Conservation (phyloP, 495 filamentous ascomycete species). For the Lophiotrema nucula region DNA sequence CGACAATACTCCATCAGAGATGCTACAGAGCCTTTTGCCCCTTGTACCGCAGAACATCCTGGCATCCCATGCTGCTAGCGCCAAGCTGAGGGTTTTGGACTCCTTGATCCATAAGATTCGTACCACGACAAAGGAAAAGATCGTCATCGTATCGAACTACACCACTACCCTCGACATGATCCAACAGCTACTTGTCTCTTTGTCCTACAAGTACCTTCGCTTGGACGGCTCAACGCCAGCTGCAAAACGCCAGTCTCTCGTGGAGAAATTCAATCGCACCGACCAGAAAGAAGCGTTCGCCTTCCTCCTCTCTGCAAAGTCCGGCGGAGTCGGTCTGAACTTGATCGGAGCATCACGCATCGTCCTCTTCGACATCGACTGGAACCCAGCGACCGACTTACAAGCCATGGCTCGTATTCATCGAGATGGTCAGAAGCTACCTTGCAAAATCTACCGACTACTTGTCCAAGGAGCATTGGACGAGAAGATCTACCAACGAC, state of each 20-base stretch:
- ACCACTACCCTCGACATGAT: slow-evolving; percentile 74
- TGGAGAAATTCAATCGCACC: slow-evolving; percentile 73
- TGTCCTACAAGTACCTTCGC: slow-evolving; percentile 65
- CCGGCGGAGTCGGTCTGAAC: slow-evolving; percentile 74
- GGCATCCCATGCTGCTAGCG: slow-evolving; percentile 59
- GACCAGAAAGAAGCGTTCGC: slow-evolving; percentile 60
- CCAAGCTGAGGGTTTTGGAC: slow-evolving; percentile 72
- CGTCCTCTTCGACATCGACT: slow-evolving; percentile 77
- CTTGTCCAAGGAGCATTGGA: slow-evolving; percentile 71
- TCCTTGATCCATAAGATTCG: slow-evolving; percentile 63
- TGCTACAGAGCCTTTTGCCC: slow-evolving; percentile 52
- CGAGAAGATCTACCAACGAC: slow-evolving; percentile 83
- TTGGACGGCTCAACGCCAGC: slow-evolving; percentile 72
- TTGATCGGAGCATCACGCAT: slow-evolving; percentile 75
- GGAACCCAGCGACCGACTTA: slow-evolving; percentile 78
- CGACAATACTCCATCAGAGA: slow-evolving; percentile 41
- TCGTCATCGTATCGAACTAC: slow-evolving; percentile 81
- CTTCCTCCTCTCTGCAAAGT: slow-evolving; percentile 77
- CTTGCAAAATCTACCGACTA: slow-evolving; percentile 72
- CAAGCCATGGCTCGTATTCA: slow-evolving; percentile 88
- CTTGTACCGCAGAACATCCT: slow-evolving; percentile 59
- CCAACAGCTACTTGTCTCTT: slow-evolving; percentile 60
- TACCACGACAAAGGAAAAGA: slow-evolving; percentile 62
- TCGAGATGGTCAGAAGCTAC: slow-evolving; percentile 70
- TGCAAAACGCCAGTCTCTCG: slow-evolving; percentile 67